Evolutionary conservation across 257 asterid species (phyloP).

Genomic region (Nyctanthes arbortristis): DNA sequence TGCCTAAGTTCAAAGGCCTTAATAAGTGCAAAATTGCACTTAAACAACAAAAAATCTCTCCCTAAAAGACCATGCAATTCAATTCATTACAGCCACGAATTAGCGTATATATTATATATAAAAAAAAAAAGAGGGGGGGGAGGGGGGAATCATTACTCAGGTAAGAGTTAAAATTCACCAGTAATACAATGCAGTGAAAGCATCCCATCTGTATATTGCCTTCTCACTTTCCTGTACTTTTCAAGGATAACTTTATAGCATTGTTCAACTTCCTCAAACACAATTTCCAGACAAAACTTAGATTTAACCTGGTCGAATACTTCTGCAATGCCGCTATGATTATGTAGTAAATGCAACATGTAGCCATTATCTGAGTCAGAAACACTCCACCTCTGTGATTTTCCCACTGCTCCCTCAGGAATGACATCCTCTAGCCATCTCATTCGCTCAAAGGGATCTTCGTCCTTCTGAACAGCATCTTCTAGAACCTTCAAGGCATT

Average conservation of each 20-base stretch:
- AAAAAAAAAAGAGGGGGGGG: no score
- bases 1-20: no score
- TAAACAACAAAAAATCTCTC: no score
- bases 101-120: no score
- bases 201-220: constrained; percentile 66
- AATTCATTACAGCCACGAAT: no score
- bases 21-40: no score
- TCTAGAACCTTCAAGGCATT: constrained; percentile 38
- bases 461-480: constrained; percentile 44
- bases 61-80: no score
- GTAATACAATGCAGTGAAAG: constrained; percentile 46
- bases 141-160: not conserved
- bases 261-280: constrained; percentile 46
- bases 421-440: constrained; percentile 59
- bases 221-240: constrained; percentile 61
- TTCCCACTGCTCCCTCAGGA: constrained; percentile 32
- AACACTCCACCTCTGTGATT: constrained; percentile 25
- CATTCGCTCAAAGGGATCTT: constrained; percentile 55
- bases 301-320: constrained; percentile 44
- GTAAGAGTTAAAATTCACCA: not conserved
- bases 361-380: constrained; percentile 30
- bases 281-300: constrained; percentile 53
- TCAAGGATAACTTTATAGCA: constrained; percentile 52
- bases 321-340: constrained; percentile 41
- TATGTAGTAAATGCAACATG: constrained; percentile 24